These are phyloP conservation scores for Multifurca ochricompacta DNA, from an alignment of 768 basidiomycete genomes.

Conservation along the genomic window DNA sequence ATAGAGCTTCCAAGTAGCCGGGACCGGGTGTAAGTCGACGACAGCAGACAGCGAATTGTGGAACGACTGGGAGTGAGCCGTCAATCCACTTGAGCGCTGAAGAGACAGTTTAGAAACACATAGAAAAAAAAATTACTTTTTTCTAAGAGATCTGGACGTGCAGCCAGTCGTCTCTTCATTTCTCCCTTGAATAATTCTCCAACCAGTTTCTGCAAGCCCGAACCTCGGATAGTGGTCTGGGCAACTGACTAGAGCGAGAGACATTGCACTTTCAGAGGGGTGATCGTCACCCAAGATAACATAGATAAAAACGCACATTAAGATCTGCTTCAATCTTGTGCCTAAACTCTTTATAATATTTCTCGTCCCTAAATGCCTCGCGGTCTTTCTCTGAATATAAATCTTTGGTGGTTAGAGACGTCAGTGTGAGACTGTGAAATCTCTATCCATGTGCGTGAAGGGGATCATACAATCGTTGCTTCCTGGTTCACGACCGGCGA, in stretches of 20 bases:
- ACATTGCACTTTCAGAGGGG: no score
- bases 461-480: not conserved
- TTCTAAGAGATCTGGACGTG: constrained; percentile 25
- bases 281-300: not conserved
- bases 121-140: constrained; percentile 18
- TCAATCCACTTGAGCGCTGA: not conserved
- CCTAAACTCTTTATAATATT: constrained; percentile 19
- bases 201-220: constrained; percentile 19
- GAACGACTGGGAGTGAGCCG: constrained; percentile 17
- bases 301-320: constrained; percentile 16
- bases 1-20: constrained; percentile 29
- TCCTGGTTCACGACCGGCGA: constrained; percentile 9
- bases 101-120: no score
- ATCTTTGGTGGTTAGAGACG: constrained; percentile 16
- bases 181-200: constrained; percentile 12
- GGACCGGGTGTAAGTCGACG: constrained; percentile 28
- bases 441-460: no score
- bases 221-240: constrained; percentile 11
- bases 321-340: constrained; percentile 21
- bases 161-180: constrained; percentile 24
- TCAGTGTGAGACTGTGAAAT: not conserved
- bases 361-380: constrained; percentile 20
- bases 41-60: constrained; percentile 27
- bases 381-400: constrained; percentile 22
- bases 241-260: constrained; percentile 12